Conservation (phyloP, 1,284 basidiomycete species). For the Exobasidium rhododendri region DNA sequence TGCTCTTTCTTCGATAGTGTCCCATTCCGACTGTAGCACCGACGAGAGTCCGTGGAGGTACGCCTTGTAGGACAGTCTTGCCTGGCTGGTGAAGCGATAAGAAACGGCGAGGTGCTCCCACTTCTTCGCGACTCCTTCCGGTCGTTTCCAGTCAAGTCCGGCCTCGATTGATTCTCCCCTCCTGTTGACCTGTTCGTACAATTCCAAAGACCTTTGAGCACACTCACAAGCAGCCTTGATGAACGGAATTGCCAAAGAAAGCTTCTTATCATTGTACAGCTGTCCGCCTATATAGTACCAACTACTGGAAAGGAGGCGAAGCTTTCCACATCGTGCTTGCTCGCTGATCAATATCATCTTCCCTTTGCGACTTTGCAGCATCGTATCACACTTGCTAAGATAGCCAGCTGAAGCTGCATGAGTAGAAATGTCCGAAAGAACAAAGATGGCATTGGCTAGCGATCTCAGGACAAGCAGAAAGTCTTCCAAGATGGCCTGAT, state of each 20-base stretch:
- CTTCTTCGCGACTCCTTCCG: background rate
- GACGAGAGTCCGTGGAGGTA: background rate
- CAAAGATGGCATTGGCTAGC: background rate
- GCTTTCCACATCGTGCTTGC: background rate
- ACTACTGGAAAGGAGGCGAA: constrained; percentile 41
- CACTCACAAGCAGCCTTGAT: constrained; percentile 14
- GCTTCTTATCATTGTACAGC: constrained; percentile 51
- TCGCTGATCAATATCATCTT: background rate
- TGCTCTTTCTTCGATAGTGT: background rate
- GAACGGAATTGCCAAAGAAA: constrained; percentile 43
- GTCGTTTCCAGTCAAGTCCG: background rate
- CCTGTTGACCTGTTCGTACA: background rate
- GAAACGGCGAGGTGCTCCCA: background rate
- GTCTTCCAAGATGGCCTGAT: background rate
- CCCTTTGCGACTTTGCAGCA: background rate
- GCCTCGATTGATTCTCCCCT: background rate
- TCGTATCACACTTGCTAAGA: background rate
- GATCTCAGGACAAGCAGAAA: background rate
- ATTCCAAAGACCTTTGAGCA: background rate
- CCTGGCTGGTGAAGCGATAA: background rate
- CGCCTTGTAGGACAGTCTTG: background rate
- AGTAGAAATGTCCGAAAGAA: background rate
- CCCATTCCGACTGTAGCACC: background rate
- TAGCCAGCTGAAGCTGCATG: background rate
- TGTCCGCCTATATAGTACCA: constrained; percentile 55